Evolutionary conservation across 805 yeast genomes (phyloP).

Genomic region (Yarrowia yakushimensis): DNA sequence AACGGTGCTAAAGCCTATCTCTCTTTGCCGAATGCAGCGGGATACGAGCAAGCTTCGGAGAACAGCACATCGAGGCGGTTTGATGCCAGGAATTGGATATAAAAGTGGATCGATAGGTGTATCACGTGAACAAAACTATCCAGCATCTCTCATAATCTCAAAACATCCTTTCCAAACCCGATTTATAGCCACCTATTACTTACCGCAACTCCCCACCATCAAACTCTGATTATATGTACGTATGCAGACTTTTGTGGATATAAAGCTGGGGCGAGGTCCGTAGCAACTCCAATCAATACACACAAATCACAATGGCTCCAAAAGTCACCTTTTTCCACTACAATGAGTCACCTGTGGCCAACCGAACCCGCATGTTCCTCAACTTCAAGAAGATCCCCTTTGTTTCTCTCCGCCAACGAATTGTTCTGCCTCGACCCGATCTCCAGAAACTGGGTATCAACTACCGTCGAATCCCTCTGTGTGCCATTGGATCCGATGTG

Average conservation of each 20-base stretch:
- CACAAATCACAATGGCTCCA: not conserved
- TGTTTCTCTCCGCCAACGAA: not conserved
- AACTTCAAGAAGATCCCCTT: constrained; percentile 22
- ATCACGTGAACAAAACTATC: not conserved
- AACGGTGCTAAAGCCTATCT: constrained; percentile 3
- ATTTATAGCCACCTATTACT: not conserved
- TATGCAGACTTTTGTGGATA: not conserved
- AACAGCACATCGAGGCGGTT: no score
- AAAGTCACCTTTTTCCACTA: constrained; percentile 17
- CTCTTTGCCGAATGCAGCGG: not conserved
- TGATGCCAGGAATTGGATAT: no score
- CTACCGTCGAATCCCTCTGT: constrained; percentile 24
- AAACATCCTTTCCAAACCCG: not conserved
- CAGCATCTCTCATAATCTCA: no score
- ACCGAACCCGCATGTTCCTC: constrained; percentile 11
- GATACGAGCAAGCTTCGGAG: constrained; percentile 5
- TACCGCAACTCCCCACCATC: not conserved
- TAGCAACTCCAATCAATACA: not conserved
- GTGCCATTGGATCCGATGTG: constrained; percentile 17
- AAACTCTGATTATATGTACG: constrained; percentile 2
- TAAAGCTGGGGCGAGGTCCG: not conserved
- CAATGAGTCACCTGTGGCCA: constrained; percentile 24
- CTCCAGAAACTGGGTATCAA: constrained; percentile 15
- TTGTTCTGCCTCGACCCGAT: constrained; percentile 18
- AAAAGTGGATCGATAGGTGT: not conserved